Evolutionary conservation across 2,329 filamentous ascomycete genomes (phyloP), one percentile per base, ranked within the genome.

Genomic region (Clarireedia monteithiana): DNA sequence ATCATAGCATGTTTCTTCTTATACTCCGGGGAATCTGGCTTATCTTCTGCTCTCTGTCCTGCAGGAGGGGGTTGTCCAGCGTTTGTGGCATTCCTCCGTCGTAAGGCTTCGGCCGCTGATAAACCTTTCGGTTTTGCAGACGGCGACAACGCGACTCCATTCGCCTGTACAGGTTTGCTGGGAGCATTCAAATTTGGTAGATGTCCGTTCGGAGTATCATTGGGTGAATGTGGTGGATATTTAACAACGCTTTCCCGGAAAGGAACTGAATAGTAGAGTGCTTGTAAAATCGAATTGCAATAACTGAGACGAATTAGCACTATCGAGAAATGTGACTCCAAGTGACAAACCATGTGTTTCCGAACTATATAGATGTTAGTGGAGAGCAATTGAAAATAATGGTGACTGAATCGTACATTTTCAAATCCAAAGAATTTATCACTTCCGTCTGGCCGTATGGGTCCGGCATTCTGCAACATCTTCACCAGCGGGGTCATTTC

Each of bases 361-460:
- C 92, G 75, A 96, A 96, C 91, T 96, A 72, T 47, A 59, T 60
- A 38, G 66, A 58, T 58, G 59, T 68, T 58, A 69, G 64, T 61
- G 55, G 48, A 38, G 17, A n/a, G 48, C 24, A 38, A 50, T 47
- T 46, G 38, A 24, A 27, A 10, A 40, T 45, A 17, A 48, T n/a
- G 23, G 3, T 26, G 15, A 39, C 15, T 42, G 30, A 17, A 34
- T 77, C 89, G 74, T 79, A 97, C 92, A 75, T 99, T 99, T 74
- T 99, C 94, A 71, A 97, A 86, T 15, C 94, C 94, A 74, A 95
- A 97, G 76, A 96, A 99, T 75, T 96, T 95, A 75, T 97, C 94
- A 70, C 89, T 96, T 53, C 94, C 94, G 73, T 97, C 91, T 63
- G 81, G 77, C 67, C 90, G 84, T 63, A 95, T 75, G 2, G 91